A percentile compares a stretch with the other conserved stretches of the same genome.
Conservation (phyloP, 768 basidiomycete genomes). For the Lactarius pseudohatsudake region DNA sequence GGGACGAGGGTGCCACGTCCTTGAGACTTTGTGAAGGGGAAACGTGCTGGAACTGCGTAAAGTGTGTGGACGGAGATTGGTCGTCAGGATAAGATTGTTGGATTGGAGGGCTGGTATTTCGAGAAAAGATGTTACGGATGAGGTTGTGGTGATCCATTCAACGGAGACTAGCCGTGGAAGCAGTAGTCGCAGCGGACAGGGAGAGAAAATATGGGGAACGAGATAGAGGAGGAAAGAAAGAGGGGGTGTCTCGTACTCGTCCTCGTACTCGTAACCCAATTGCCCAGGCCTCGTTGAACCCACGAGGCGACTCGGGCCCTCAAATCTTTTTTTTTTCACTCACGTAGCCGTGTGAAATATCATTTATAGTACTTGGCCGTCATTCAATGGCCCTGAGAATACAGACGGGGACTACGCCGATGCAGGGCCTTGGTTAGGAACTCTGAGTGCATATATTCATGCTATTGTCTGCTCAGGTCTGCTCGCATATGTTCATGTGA, state of each 20-base stretch:
- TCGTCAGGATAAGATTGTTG: conserved; percentile 28
- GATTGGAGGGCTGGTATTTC: conserved; percentile 27
- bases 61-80: conserved; percentile 25
- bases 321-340: conserved; percentile 29
- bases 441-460: too few relatives aligned
- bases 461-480: too few relatives aligned
- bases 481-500: too few relatives aligned
- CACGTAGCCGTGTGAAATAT: too few relatives aligned
- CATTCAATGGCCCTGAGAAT: too few relatives aligned
- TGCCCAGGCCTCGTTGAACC: conserved; percentile 27
- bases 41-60: conserved; percentile 35
- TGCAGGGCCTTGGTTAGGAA: too few relatives aligned
- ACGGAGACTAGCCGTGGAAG: conserved; percentile 12
- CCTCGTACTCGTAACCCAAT: conserved; percentile 2
- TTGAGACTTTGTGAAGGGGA: conserved; percentile 36
- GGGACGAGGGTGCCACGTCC: conserved; percentile 45
- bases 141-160: conserved; percentile 28
- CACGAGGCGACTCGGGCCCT: conserved; percentile 36
- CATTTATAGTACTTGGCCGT: too few relatives aligned
- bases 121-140: conserved; percentile 30
- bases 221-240: background rate
- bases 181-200: conserved; percentile 9
- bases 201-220: background rate
- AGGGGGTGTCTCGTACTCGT: background rate
- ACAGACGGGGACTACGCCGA: too few relatives aligned